phyloP scores from a whole-genome alignment of 306 rosid genomes.

The Prinsepia uniflora region DNA sequence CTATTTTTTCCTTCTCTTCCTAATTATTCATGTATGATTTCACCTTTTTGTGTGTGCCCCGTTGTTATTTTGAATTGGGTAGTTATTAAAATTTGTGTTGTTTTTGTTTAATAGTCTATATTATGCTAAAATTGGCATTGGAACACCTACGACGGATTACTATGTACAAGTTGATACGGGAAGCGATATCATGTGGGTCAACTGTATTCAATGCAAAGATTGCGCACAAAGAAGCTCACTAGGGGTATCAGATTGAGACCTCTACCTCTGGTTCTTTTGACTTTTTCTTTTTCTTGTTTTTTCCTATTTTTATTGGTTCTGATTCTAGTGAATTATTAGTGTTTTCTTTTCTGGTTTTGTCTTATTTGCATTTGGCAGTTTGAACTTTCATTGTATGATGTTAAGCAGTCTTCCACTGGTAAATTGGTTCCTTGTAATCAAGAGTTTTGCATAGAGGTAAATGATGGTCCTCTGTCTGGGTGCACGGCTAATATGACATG shows the following conservation, averaged over 20 bases:
- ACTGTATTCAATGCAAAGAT: slow-evolving; percentile 82
- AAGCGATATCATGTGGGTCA: slow-evolving; percentile 96
- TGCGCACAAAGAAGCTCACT: slow-evolving; percentile 83
- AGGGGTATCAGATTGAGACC: slow-evolving; percentile 51
- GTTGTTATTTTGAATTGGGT: slow-evolving; percentile 1
- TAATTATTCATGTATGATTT: not conserved
- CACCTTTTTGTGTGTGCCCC: not conserved
- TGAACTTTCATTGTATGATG: slow-evolving; percentile 70
- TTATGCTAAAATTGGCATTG: slow-evolving; percentile 94
- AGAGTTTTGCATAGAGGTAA: slow-evolving; percentile 71
- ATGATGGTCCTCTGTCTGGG: slow-evolving; percentile 67
- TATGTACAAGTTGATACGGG: slow-evolving; percentile 97
- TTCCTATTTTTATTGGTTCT: too few species aligned
- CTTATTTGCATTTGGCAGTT: slow-evolving; percentile 39
- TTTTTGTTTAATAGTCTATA: slow-evolving; percentile 60
- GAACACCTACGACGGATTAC: slow-evolving; percentile 81
- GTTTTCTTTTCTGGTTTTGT: not conserved
- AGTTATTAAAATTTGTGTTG: not conserved
- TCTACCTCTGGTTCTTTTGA: not conserved
- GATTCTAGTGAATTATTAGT: not conserved
- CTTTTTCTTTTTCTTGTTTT: too few species aligned
- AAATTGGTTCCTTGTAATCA: slow-evolving; percentile 66
- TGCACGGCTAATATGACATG: slow-evolving; percentile 65
- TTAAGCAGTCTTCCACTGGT: slow-evolving; percentile 66
- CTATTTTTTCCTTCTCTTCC: not conserved